These are phyloP conservation scores for Circinella umbellata DNA, from an alignment of 371 early-diverging fungal genomes.

Conservation along the genomic window DNA sequence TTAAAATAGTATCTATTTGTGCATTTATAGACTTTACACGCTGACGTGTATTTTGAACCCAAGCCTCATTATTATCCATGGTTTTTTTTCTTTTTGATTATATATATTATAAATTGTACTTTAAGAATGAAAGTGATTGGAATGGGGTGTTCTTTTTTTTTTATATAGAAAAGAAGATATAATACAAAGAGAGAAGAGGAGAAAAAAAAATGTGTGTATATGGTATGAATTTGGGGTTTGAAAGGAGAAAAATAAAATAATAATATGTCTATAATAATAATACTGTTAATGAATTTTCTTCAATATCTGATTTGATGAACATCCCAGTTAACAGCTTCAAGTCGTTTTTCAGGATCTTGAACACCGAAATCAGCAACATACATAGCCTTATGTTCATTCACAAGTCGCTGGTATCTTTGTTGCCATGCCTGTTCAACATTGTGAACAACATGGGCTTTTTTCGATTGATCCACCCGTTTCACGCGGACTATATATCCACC, in stretches of 20 bases:
- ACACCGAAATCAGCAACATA: constrained; percentile 37
- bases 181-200: neutral
- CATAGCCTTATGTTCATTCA: constrained; percentile 22
- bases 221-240: neutral
- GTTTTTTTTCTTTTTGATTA: neutral
- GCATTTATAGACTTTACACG: neutral
- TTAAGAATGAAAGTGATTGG: constrained; percentile 16
- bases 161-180: neutral
- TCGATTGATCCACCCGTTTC: constrained; percentile 54
- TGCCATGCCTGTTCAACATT: constrained; percentile 16
- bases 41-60: neutral
- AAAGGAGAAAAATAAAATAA: neutral
- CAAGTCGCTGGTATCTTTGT: neutral
- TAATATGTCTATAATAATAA: too few species aligned
- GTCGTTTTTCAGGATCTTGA: constrained; percentile 23
- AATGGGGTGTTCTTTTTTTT: constrained; percentile 4
- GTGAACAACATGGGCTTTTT: constrained; percentile 1
- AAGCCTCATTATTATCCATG: neutral
- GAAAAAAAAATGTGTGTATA: too few species aligned
- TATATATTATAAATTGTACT: neutral
- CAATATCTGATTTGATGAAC: constrained; percentile 1
- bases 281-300: neutral
- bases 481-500: constrained; percentile 62
- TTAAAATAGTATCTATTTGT: constrained; percentile 4
- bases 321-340: constrained; percentile 8